Evolutionary conservation across 805 yeast genomes (phyloP), one percentile per base, ranked within the genome.

Genomic region (Spathaspora girioi): DNA sequence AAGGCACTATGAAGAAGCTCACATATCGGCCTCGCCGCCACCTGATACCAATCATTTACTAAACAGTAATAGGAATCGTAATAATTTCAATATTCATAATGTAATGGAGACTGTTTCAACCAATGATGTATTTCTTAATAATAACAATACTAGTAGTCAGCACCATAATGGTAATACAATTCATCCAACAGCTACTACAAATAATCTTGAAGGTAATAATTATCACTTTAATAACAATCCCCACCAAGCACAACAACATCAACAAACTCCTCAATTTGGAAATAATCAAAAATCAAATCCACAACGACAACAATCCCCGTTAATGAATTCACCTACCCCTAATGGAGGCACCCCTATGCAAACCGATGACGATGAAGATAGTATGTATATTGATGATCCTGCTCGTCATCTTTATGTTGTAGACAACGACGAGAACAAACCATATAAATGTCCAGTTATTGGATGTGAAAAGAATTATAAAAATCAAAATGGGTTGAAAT

Each of bases 391-490:
- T 47, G 97, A 93, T 69, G 97, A 94, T 68, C 99, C 98, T 0
- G 97, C 97, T 0, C 80, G 98, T 56, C 94, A 92, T 65, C 72
- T 93, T 53, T 93, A 94, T 65, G 97, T 92, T 32, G 85, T 89
- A 76, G 97, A 92, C 69, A 86, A 84, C 55, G 92, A 89, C 52
- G 97, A 92, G 59, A 88, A 90, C 66, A 86, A 94, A 68, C 99
- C 99, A 29, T 94, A 86, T 75, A 91, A 87, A 67, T 94, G 99
- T 73, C 99, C 98, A 0, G 99, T 94, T 43, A 88, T 91, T 63
- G 99, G 99, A 7, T 94, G 99, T 70, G 97, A 92, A 61, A 94
- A 94, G 76, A 92, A 93, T 27, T 94, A 94, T 70, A 94, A 94
- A 74, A 94, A 94, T 69, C 99, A 94, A 72, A 94, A 94, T 65